Conservation (phyloP, 345 rosid species). For the Anacardium occidentale region DNA sequence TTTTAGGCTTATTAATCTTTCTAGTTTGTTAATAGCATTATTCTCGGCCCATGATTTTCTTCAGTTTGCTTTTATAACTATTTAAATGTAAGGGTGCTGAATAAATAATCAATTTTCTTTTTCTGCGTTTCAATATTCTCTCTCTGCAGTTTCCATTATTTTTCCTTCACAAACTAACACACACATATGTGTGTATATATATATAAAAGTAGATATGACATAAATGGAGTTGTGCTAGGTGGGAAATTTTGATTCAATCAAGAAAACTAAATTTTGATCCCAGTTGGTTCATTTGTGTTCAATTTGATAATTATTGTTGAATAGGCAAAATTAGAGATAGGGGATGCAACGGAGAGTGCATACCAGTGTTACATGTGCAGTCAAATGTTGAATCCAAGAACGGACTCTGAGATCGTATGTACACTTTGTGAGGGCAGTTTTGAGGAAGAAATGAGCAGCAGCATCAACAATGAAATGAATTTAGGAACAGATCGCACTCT, state of each 20-base stretch:
- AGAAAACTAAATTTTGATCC: not conserved
- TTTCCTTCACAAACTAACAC: too few relatives aligned
- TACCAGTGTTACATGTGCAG: constrained; percentile 71
- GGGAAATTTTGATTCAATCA: not conserved
- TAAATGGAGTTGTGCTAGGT: not conserved
- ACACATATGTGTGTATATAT: too few relatives aligned
- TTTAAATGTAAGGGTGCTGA: too few relatives aligned
- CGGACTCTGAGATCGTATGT: constrained; percentile 45
- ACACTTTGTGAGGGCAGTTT: constrained; percentile 55
- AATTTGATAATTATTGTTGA: constrained; percentile 5
- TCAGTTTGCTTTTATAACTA: too few relatives aligned
- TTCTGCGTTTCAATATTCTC: too few relatives aligned
- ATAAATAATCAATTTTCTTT: too few relatives aligned
- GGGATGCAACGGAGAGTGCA: constrained; percentile 42
- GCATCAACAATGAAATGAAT: constrained; percentile 24
- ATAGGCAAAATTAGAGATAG: constrained; percentile 39
- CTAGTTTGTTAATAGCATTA: too few relatives aligned
- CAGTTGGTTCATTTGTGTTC: not conserved
- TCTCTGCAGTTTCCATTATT: too few relatives aligned
- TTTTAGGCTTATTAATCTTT: too few relatives aligned
- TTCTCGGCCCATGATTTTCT: too few relatives aligned
- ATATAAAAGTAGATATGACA: not conserved
- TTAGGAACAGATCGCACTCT: constrained; percentile 30
- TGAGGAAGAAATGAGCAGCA: constrained; percentile 46
- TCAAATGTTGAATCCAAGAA: constrained; percentile 42